Evolutionary conservation across 345 rosid genomes (phyloP), one percentile per base, ranked within the genome.

Genomic region (Cardiospermum halicacabum): DNA sequence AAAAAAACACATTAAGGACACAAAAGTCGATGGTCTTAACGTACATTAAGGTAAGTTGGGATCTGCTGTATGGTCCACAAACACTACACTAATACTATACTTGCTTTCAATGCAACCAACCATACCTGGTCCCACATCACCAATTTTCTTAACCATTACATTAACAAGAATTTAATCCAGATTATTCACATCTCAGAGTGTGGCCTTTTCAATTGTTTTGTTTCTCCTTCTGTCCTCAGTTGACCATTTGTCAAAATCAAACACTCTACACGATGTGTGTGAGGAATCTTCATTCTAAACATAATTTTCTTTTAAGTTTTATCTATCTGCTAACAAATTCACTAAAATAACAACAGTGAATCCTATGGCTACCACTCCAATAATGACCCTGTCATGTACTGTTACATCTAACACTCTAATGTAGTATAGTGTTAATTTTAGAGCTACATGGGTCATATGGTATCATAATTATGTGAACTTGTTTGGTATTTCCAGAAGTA

Each of bases 161-260:
- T n/a, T n/a, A n/a, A n/a, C n/a, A n/a, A n/a, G n/a, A n/a, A n/a
- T n/a, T n/a, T n/a, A n/a, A n/a, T n/a, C n/a, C n/a, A n/a, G n/a
- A n/a, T n/a, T n/a, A n/a, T n/a, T n/a, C n/a, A n/a, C n/a, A n/a
- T n/a, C n/a, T n/a, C n/a, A n/a, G n/a, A n/a, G n/a, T n/a, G 4
- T 34, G 6, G 6, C 32, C 60, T 53, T 69, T 53, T 6, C 32
- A 0, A 18, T 37, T 37, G 21, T 30, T 40, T 53, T 24, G 19
- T 53, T 25, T 59, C 13, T 40, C 1, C 16, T 21, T 15, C 42
- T 25, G 16, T 16, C 40, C 61, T 6, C 45, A 0, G 7, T 40
- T 42, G 22, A 11, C 53, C 51, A 22, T 45, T 8, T 22, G 37
- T 64, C 69, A 58, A 71, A 59, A 32, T 58, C 74, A 28, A 16